Percentiles rank a stretch among this genome's conserved stretches.
phyloP scores from a whole-genome alignment of 176 grass and related monocot species.

The Phoenix roebelenii region DNA sequence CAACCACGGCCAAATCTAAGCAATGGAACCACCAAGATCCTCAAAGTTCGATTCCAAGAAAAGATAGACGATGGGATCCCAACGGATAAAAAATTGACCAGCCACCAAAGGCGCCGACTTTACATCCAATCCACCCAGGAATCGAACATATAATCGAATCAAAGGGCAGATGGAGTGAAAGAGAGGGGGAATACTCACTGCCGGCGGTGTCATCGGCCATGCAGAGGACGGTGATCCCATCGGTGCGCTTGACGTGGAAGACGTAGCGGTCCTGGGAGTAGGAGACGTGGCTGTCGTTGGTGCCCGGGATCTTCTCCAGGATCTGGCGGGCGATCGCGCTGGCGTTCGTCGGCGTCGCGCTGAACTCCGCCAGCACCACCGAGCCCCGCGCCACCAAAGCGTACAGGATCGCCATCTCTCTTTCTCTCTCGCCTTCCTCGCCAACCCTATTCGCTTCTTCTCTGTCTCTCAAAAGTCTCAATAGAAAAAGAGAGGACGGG shows the following conservation, averaged over 20 bases:
- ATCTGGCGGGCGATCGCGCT: slow-evolving; percentile 79
- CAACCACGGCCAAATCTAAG: no score
- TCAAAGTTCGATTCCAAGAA: no score
- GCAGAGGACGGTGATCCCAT: slow-evolving; percentile 93
- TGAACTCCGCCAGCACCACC: slow-evolving; percentile 81
- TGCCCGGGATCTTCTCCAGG: slow-evolving; percentile 53
- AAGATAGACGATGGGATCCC: no score
- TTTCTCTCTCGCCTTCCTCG: background rate
- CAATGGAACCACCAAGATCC: no score
- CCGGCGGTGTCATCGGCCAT: slow-evolving; percentile 90
- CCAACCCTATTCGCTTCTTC: no score
- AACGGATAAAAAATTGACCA: no score
- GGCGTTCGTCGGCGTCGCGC: slow-evolving; percentile 60
- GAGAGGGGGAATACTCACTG: slow-evolving; percentile 15
- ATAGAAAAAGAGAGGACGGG: no score
- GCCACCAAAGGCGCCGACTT: no score
- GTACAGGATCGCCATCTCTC: slow-evolving; percentile 78
- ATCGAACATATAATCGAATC: background rate
- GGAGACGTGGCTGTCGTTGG: slow-evolving; percentile 85
- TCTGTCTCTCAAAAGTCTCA: no score
- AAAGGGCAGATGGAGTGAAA: background rate
- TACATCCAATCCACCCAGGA: background rate
- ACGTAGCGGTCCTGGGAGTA: slow-evolving; percentile 93
- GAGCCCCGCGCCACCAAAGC: slow-evolving; percentile 70
- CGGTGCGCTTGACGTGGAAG: slow-evolving; percentile 96